Conservation (phyloP, 208 protist genomes). For the Borovskyia barvae region DNA sequence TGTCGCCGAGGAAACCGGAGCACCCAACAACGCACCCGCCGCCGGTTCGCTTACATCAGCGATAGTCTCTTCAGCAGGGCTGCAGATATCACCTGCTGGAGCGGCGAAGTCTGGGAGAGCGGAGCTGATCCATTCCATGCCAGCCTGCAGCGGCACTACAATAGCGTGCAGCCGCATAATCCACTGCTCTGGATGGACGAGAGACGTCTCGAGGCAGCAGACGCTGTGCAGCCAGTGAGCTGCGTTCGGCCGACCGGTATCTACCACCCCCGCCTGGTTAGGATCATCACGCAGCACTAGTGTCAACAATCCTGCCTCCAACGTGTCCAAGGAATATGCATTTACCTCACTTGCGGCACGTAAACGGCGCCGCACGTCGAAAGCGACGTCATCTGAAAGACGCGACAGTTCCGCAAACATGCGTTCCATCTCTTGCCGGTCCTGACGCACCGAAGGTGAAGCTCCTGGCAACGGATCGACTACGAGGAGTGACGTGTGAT, state of each 20-base stretch:
- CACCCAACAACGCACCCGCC: no score
- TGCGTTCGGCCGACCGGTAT: background rate
- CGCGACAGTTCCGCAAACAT: constrained; percentile 51
- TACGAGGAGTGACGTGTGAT: constrained; percentile 8
- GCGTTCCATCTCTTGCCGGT: constrained; percentile 34
- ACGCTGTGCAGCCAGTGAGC: constrained; percentile 69
- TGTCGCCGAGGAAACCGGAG: background rate
- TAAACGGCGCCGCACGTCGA: constrained; percentile 66
- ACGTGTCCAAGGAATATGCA: constrained; percentile 40
- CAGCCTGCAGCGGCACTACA: constrained; percentile 12
- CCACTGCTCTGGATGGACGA: constrained; percentile 6
- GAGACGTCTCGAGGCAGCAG: constrained; percentile 43
- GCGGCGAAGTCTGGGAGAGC: no score
- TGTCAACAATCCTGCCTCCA: constrained; percentile 65
- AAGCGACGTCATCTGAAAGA: constrained; percentile 33
- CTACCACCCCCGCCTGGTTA: constrained; percentile 8
- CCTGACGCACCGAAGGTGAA: constrained; percentile 34
- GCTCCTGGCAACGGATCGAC: constrained; percentile 9
- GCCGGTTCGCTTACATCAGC: no score
- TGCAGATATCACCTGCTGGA: no score
- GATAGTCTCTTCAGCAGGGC: no score
- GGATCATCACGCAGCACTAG: constrained; percentile 44
- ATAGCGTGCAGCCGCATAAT: constrained; percentile 15
- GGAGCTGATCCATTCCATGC: constrained; percentile 16
- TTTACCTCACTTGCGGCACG: constrained; percentile 58